These are phyloP conservation scores for Paracamarosporium sp. DNA, from an alignment of 2,329 filamentous ascomycete species.

Conservation along the genomic window DNA sequence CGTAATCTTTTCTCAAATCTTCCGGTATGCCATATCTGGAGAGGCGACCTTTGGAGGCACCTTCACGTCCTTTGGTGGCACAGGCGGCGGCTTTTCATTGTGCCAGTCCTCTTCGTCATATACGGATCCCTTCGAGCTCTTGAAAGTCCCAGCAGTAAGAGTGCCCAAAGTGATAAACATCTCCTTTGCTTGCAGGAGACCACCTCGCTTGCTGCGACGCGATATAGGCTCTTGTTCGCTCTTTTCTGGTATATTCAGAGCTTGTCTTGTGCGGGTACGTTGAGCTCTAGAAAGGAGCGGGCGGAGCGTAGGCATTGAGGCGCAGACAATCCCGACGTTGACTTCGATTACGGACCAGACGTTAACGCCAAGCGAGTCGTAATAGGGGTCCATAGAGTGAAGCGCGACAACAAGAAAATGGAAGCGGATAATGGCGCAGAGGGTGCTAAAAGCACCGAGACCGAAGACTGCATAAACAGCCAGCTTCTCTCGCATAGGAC, in stretches of 20 bases:
- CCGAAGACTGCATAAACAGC: conserved; percentile 84
- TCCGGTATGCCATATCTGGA: conserved; percentile 14
- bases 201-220: conserved; percentile 9
- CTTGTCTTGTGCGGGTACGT: conserved; percentile 22
- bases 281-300: conserved; percentile 60
- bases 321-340: conserved; percentile 87
- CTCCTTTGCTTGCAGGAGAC: conserved; percentile 18
- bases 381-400: conserved; percentile 58
- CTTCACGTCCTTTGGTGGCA: conserved; percentile 26
- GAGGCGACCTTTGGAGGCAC: conserved; percentile 3
- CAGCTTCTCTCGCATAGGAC: conserved; percentile 82
- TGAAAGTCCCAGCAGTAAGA: conserved; percentile 13
- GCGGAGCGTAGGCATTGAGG: conserved; percentile 85
- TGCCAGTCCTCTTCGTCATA: conserved; percentile 16
- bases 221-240: neutral
- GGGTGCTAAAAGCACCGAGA: conserved; percentile 84
- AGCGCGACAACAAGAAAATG: conserved; percentile 44
- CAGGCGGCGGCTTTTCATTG: conserved; percentile 21
- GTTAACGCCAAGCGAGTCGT: conserved; percentile 78
- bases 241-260: conserved; percentile 11
- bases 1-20: conserved; percentile 8
- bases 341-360: conserved; percentile 94
- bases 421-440: conserved; percentile 75
- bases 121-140: conserved; percentile 3
- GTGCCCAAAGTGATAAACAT: conserved; percentile 17